A percentile compares a stretch with the other conserved stretches of the same genome.
Evolutionary conservation across 257 asterid species (phyloP).

Genomic region (Solanum dulcamara): DNA sequence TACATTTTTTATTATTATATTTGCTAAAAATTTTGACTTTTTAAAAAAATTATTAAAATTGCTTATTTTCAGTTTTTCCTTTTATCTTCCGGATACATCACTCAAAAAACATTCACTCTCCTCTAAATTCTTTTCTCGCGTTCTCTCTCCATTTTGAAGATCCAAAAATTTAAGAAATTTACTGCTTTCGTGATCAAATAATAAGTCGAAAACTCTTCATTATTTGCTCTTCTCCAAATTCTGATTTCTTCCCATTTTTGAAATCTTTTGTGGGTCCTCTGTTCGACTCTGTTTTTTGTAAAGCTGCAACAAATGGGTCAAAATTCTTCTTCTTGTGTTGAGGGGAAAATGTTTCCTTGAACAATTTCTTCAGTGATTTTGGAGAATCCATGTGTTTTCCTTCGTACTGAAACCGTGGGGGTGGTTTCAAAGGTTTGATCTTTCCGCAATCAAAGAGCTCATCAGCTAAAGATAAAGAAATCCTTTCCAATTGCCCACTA

Average conservation of each 20-base stretch:
- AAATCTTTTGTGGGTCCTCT: neutral
- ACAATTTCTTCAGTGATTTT: slow-evolving; percentile 30
- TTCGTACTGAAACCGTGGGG: slow-evolving; percentile 32
- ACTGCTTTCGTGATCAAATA: slow-evolving; percentile 30
- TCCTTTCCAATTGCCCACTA: slow-evolving; percentile 44
- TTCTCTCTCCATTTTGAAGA: too few relatives aligned
- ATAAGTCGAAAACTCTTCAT: slow-evolving; percentile 47
- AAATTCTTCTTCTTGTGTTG: slow-evolving; percentile 14
- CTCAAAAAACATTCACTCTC: too few relatives aligned
- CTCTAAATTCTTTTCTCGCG: too few relatives aligned
- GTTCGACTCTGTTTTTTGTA: slow-evolving; percentile 28
- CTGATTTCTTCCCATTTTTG: slow-evolving; percentile 24
- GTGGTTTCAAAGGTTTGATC: slow-evolving; percentile 71
- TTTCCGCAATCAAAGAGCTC: slow-evolving; percentile 84
- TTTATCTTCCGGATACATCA: too few relatives aligned
- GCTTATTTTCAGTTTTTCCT: too few relatives aligned
- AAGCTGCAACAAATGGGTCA: slow-evolving; percentile 61
- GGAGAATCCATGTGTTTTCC: slow-evolving; percentile 36
- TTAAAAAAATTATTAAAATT: too few relatives aligned
- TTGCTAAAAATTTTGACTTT: too few relatives aligned
- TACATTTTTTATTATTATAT: too few relatives aligned
- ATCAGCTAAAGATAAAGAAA: slow-evolving; percentile 51
- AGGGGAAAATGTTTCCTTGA: slow-evolving; percentile 39
- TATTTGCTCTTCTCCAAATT: neutral
- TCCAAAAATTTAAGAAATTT: too few relatives aligned